Evolutionary conservation across 2,329 filamentous ascomycete species (phyloP).

Genomic region (Lasiodiplodia gonubiensis): DNA sequence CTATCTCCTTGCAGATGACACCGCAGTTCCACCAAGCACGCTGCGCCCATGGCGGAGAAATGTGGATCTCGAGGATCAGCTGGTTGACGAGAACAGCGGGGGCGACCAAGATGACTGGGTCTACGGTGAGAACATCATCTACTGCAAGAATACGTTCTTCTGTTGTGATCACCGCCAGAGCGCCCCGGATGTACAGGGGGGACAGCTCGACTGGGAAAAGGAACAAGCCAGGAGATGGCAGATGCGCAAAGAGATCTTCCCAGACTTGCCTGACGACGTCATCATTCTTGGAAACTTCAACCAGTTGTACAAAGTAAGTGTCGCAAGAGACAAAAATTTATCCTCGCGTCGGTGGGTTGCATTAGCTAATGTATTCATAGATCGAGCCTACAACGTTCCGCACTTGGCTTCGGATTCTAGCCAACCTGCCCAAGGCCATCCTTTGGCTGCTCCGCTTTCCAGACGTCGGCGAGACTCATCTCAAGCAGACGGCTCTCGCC

Average conservation of each 20-base stretch:
- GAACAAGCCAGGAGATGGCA: slow-evolving; percentile 84
- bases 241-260: slow-evolving; percentile 93
- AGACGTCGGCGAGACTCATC: slow-evolving; percentile 85
- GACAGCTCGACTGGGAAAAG: slow-evolving; percentile 75
- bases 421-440: slow-evolving; percentile 82
- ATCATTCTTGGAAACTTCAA: slow-evolving; percentile 98
- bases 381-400: slow-evolving; percentile 97
- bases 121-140: slow-evolving; percentile 96
- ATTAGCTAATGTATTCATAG: slow-evolving; percentile 54
- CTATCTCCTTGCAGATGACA: slow-evolving; percentile 89
- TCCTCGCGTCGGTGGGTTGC: neutral
- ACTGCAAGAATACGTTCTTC: slow-evolving; percentile 93
- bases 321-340: too few species aligned
- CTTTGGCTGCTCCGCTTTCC: slow-evolving; percentile 98
- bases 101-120: slow-evolving; percentile 81
- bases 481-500: slow-evolving; percentile 75
- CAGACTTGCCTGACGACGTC: slow-evolving; percentile 76
- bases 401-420: slow-evolving; percentile 90
- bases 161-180: slow-evolving; percentile 97
- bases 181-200: slow-evolving; percentile 72
- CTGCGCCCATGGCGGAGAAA: slow-evolving; percentile 81
- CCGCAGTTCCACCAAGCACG: slow-evolving; percentile 81
- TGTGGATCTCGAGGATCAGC: slow-evolving; percentile 71
- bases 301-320: slow-evolving; percentile 89
- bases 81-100: slow-evolving; percentile 68